Conservation (phyloP, 2,329 filamentous ascomycete species). For the Xylaria digitata region DNA sequence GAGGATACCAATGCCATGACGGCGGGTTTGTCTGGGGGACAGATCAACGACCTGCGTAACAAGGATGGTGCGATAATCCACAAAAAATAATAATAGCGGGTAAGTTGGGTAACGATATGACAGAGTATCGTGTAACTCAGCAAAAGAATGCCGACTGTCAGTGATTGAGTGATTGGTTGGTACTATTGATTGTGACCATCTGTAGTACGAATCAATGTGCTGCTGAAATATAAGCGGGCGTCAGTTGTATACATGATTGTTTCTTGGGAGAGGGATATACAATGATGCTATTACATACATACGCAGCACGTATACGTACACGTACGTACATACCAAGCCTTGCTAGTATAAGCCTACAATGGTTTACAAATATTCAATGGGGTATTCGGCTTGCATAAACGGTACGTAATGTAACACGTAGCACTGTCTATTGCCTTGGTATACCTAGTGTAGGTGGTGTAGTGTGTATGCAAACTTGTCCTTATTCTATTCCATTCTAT, state of each 20-base stretch:
- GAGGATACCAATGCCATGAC: conserved; percentile 15
- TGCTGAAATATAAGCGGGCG: background rate
- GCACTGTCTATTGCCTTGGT: no score
- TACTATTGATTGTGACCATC: background rate
- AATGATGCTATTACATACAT: no score
- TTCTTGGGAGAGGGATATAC: no score
- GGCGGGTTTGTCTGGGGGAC: conserved; percentile 20
- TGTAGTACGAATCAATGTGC: conserved; percentile 1
- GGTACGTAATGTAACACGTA: no score
- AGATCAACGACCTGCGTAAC: background rate
- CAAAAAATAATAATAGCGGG: conserved; percentile 10
- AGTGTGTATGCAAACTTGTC: no score
- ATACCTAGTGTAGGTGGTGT: no score
- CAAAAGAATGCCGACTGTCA: background rate
- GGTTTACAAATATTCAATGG: background rate
- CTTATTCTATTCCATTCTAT: no score
- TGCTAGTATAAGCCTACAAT: conserved; percentile 3
- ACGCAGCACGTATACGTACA: no score
- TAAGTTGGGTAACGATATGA: background rate
- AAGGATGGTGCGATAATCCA: conserved; percentile 19
- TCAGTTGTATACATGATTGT: no score
- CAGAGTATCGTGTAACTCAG: background rate
- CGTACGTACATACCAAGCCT: no score
- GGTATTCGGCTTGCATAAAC: no score
- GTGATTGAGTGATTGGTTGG: conserved; percentile 2